Evolutionary conservation across 345 rosid species (phyloP).

Genomic region (Arabidopsis arenosa): DNA sequence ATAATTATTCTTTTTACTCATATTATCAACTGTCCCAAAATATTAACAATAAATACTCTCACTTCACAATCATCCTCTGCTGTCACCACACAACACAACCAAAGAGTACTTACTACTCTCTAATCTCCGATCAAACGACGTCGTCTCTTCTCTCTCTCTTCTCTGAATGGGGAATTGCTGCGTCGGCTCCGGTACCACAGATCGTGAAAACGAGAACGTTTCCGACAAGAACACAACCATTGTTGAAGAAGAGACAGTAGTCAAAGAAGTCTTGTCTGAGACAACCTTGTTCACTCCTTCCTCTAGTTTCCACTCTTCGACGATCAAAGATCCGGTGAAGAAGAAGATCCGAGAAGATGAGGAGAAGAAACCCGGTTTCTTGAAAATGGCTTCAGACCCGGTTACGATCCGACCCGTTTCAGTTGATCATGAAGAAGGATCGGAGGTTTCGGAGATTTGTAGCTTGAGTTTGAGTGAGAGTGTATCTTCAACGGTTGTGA

Average conservation of each 20-base stretch:
- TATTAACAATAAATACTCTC: slow-evolving; percentile 43
- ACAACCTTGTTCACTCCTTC: slow-evolving; percentile 47
- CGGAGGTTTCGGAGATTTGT: slow-evolving; percentile 70
- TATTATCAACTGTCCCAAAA: slow-evolving; percentile 41
- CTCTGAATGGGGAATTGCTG: slow-evolving; percentile 75
- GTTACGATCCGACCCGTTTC: slow-evolving; percentile 18
- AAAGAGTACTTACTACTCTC: slow-evolving; percentile 27
- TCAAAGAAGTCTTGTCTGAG: slow-evolving; percentile 84
- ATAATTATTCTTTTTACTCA: background rate
- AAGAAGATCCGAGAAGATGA: slow-evolving; percentile 40
- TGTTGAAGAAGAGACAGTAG: slow-evolving; percentile 75
- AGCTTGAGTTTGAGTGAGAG: slow-evolving; percentile 73
- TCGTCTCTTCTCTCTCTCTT: slow-evolving; percentile 7
- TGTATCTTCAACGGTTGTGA: slow-evolving; percentile 58
- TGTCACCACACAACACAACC: slow-evolving; percentile 37
- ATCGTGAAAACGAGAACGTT: slow-evolving; percentile 16
- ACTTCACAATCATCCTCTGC: slow-evolving; percentile 38
- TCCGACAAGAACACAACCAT: slow-evolving; percentile 38
- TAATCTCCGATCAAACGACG: slow-evolving; percentile 23
- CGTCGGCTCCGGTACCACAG: slow-evolving; percentile 49
- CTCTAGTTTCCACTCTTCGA: slow-evolving; percentile 3
- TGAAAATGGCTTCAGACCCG: slow-evolving; percentile 3
- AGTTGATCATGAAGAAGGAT: slow-evolving; percentile 48
- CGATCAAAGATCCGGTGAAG: slow-evolving; percentile 38
- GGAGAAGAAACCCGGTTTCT: slow-evolving; percentile 2